A percentile compares a stretch with the other conserved stretches of the same genome.
These are phyloP conservation scores for Fusarium sp. DNA, from an alignment of 2,329 filamentous ascomycete species.

Conservation along the genomic window DNA sequence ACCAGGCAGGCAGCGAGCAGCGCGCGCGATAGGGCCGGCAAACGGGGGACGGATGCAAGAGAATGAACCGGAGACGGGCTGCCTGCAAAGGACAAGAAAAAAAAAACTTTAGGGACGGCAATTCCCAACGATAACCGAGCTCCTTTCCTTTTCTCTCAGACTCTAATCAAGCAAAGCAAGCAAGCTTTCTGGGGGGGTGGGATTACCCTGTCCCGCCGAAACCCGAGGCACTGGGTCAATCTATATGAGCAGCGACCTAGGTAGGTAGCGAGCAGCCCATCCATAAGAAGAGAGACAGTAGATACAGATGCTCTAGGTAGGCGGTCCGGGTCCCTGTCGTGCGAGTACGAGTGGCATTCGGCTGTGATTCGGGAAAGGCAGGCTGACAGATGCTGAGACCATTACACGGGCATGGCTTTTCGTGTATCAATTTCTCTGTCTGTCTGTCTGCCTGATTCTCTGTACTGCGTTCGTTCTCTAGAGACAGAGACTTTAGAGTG, in stretches of 20 bases:
- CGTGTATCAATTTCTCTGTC: conserved; percentile 27
- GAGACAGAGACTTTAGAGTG: neutral
- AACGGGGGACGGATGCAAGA: conserved; percentile 30
- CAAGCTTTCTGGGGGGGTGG: neutral
- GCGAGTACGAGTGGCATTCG: conserved; percentile 38
- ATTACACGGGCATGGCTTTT: conserved; percentile 33
- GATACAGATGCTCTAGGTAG: neutral
- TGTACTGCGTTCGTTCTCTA: conserved; percentile 20
- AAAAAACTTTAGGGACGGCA: neutral
- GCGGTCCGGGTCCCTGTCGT: conserved; percentile 26
- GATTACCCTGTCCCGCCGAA: conserved; percentile 1
- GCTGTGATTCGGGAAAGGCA: conserved; percentile 33
- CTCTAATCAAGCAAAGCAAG: neutral
- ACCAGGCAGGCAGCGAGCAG: conserved; percentile 14
- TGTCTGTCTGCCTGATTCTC: conserved; percentile 2
- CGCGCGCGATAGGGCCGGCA: conserved; percentile 19
- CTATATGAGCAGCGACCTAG: conserved; percentile 13
- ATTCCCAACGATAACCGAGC: conserved; percentile 16
- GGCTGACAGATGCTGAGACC: conserved; percentile 36
- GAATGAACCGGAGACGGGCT: conserved; percentile 33
- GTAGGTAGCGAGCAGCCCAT: neutral
- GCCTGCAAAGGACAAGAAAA: neutral
- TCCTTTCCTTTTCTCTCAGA: neutral
- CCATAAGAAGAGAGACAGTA: neutral
- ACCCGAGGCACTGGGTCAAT: conserved; percentile 16